phyloP scores from a whole-genome alignment of 768 basidiomycete species.

The button mushroom (Agaricus bisporus) region DNA sequence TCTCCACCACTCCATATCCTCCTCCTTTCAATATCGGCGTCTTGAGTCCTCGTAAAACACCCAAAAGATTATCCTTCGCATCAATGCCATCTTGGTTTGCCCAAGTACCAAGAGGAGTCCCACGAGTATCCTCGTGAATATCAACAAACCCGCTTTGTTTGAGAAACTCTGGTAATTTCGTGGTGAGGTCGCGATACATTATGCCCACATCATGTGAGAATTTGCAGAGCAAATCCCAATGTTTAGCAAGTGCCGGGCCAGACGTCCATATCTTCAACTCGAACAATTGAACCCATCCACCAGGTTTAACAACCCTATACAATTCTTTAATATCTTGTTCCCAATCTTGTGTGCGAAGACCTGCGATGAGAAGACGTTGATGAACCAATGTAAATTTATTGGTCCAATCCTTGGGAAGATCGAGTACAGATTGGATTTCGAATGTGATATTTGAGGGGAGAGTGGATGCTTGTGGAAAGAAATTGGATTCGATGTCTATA shows the following conservation, averaged over 20 bases:
- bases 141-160: conserved; percentile 1
- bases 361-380: conserved; percentile 5
- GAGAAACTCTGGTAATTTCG: neutral
- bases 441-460: conserved; percentile 3
- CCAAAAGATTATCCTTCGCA: conserved; percentile 1
- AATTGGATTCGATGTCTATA: conserved; percentile 1
- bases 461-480: conserved; percentile 1
- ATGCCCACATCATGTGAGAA: neutral
- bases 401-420: conserved; percentile 7
- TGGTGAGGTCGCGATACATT: conserved; percentile 1
- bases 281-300: conserved; percentile 3
- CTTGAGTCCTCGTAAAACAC: neutral
- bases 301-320: conserved; percentile 1
- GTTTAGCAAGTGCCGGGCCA: neutral
- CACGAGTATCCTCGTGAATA: neutral
- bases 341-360: conserved; percentile 5
- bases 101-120: neutral
- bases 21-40: neutral
- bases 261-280: conserved; percentile 3
- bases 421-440: neutral
- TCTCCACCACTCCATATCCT: conserved; percentile 1
- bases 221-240: neutral
- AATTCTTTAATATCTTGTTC: conserved; percentile 1
- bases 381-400: conserved; percentile 5
- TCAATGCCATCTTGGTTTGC: conserved; percentile 1